Evolutionary conservation across 768 basidiomycete species (phyloP).

Genomic region (Panaeolus cyanescens): DNA sequence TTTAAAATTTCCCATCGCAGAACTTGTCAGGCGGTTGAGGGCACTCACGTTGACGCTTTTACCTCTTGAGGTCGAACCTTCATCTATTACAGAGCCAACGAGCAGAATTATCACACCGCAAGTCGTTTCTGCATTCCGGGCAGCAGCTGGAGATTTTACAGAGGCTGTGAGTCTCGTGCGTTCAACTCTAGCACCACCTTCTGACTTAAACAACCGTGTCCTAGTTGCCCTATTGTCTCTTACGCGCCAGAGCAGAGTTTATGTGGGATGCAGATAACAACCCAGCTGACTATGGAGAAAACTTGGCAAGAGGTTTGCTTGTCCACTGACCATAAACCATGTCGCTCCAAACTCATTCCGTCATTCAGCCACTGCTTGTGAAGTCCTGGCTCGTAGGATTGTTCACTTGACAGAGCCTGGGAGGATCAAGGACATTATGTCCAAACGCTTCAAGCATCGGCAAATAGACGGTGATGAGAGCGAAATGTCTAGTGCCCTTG

Average conservation of each 20-base stretch:
- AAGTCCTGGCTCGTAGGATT: constrained; percentile 80
- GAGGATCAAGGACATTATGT: constrained; percentile 69
- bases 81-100: constrained; percentile 70
- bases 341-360: constrained; percentile 3
- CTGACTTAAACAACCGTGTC: background rate
- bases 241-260: constrained; percentile 79
- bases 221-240: constrained; percentile 81
- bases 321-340: background rate
- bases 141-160: constrained; percentile 84
- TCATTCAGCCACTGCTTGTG: constrained; percentile 71
- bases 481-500: constrained; percentile 75
- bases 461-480: constrained; percentile 78
- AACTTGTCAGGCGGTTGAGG: constrained; percentile 79
- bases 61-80: constrained; percentile 76
- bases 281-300: constrained; percentile 87
- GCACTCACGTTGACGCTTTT: constrained; percentile 74
- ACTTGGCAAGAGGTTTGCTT: constrained; percentile 68
- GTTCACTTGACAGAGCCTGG: constrained; percentile 71
- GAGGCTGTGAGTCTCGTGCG: constrained; percentile 62
- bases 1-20: constrained; percentile 41
- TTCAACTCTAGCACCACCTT: background rate
- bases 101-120: constrained; percentile 82
- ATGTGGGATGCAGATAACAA: constrained; percentile 80
- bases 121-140: constrained; percentile 75
- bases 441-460: constrained; percentile 70